Percentiles rank a stretch among this genome's conserved stretches.
Evolutionary conservation across 257 asterid species (phyloP).

Genomic region (Solanum paucissectum): DNA sequence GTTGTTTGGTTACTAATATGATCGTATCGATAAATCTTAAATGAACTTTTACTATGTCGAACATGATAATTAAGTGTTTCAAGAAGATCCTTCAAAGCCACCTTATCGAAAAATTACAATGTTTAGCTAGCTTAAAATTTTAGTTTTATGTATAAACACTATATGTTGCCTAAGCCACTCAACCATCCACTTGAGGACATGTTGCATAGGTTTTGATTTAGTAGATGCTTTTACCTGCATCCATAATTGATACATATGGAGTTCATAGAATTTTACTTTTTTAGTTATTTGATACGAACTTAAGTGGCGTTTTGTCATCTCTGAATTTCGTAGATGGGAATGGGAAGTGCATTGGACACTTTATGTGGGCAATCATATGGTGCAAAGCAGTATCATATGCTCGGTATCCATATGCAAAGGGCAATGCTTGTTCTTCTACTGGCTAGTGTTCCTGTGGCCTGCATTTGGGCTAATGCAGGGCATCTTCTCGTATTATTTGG

Average conservation of each 20-base stretch:
- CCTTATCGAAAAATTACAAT: too few species aligned
- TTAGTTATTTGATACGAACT: not conserved
- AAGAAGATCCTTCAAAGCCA: too few species aligned
- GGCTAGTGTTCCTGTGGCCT: slow-evolving; percentile 38
- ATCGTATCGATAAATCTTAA: too few species aligned
- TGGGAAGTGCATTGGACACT: slow-evolving; percentile 61
- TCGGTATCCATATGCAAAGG: slow-evolving; percentile 58
- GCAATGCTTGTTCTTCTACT: slow-evolving; percentile 53
- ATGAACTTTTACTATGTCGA: not conserved
- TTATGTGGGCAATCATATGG: slow-evolving; percentile 64
- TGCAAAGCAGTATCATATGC: slow-evolving; percentile 54
- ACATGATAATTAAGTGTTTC: too few species aligned
- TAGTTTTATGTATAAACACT: too few species aligned
- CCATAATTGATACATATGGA: too few species aligned
- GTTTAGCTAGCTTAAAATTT: too few species aligned
- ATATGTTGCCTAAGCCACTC: not conserved
- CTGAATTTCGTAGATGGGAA: slow-evolving; percentile 28
- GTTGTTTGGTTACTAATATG: not conserved
- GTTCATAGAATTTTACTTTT: not conserved
- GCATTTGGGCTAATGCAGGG: slow-evolving; percentile 57
- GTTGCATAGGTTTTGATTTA: not conserved
- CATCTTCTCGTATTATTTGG: slow-evolving; percentile 35
- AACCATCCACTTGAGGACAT: not conserved
- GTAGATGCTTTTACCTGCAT: not conserved
- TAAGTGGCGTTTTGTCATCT: not conserved